These are phyloP conservation scores for Backusella parvicylindrica DNA, from an alignment of 192 early-diverging fungal species.

Conservation along the genomic window DNA sequence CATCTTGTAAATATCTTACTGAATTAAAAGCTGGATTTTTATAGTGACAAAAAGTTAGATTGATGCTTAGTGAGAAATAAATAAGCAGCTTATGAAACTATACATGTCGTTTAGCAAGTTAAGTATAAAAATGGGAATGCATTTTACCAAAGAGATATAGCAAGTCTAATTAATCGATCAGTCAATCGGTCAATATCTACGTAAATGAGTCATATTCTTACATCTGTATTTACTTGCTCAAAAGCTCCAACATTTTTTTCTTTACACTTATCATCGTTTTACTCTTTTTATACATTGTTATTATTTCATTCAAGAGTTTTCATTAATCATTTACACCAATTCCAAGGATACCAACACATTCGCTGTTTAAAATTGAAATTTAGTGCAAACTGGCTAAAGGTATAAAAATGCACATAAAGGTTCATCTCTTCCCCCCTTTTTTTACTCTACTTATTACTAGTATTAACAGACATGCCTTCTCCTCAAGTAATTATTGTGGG, in stretches of 20 bases:
- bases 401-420: neutral
- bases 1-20: too few relatives aligned
- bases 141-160: too few relatives aligned
- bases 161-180: neutral
- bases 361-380: neutral
- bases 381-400: neutral
- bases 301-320: neutral
- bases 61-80: too few relatives aligned
- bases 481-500: constrained; percentile 25
- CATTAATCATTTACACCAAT: neutral
- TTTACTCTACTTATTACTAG: neutral
- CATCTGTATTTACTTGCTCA: neutral
- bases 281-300: too few relatives aligned
- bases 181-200: neutral
- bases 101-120: too few relatives aligned
- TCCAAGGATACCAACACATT: too few relatives aligned
- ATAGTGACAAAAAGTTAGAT: too few relatives aligned
- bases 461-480: neutral
- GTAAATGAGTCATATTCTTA: neutral
- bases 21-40: too few relatives aligned
- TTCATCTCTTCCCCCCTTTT: neutral
- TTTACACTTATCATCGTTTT: neutral
- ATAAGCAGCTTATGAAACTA: too few relatives aligned
- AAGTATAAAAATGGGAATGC: too few relatives aligned
- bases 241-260: neutral